Percentiles rank a stretch among this genome's conserved stretches.
These are phyloP conservation scores for Trichomonas tenax DNA, from an alignment of 208 protist species.

Conservation along the genomic window DNA sequence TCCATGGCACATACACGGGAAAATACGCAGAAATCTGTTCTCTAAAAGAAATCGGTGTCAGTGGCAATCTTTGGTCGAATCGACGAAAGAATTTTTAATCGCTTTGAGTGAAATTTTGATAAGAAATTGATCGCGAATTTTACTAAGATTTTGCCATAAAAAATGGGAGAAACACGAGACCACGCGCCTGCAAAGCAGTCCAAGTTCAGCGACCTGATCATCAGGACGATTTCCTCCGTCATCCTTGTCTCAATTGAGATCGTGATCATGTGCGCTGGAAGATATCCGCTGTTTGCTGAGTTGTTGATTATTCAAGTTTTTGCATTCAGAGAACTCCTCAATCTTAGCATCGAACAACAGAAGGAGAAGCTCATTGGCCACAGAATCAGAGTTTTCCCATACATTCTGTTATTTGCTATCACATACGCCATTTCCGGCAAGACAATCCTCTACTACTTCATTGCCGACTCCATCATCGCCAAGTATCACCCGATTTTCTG, in stretches of 20 bases:
- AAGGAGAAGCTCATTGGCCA: neutral
- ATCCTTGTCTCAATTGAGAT: neutral
- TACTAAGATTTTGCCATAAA: neutral
- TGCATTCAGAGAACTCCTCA: neutral
- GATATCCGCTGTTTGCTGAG: neutral
- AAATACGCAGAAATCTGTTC: too few species aligned
- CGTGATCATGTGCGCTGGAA: neutral
- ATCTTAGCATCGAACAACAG: neutral
- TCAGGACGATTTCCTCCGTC: neutral
- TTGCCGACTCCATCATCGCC: neutral
- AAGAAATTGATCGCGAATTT: too few species aligned
- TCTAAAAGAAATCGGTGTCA: too few species aligned
- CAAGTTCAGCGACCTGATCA: neutral
- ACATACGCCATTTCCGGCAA: neutral
- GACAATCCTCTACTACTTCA: neutral
- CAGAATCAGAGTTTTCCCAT: neutral
- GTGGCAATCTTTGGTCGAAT: too few species aligned
- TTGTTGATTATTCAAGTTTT: neutral
- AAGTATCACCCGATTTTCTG: neutral
- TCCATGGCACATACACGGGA: too few species aligned
- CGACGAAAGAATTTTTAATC: too few species aligned
- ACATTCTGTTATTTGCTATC: neutral
- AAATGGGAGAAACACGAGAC: neutral
- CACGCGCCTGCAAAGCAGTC: neutral
- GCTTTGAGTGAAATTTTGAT: too few species aligned